A percentile compares a stretch with the other conserved stretches of the same genome.
Evolutionary conservation across 345 rosid genomes (phyloP).

Genomic region (Lumnitzera littorea): DNA sequence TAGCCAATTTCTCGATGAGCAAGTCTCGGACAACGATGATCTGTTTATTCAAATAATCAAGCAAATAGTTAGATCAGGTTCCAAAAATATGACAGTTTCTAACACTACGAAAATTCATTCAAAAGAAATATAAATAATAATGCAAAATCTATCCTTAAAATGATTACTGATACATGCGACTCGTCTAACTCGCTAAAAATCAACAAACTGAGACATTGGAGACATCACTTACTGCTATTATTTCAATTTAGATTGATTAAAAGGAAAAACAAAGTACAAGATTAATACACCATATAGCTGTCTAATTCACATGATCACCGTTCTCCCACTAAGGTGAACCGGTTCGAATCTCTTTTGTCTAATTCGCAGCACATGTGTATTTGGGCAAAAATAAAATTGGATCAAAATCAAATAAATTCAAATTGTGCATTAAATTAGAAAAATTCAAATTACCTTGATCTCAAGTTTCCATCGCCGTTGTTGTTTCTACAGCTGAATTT

Average conservation of each 20-base stretch:
- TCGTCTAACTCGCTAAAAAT: no score
- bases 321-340: no score
- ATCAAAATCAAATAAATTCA: background rate
- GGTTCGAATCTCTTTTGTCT: background rate
- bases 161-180: no score
- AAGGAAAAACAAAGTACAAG: no score
- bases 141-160: no score
- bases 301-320: background rate
- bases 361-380: background rate
- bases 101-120: background rate
- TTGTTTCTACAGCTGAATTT: constrained; percentile 67
- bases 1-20: constrained; percentile 38
- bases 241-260: background rate
- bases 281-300: background rate
- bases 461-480: constrained; percentile 43
- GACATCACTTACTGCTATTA: background rate
- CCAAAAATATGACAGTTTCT: background rate
- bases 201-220: no score
- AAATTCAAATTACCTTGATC: constrained; percentile 41
- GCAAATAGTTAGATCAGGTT: background rate
- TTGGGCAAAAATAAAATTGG: background rate
- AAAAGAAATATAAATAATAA: no score
- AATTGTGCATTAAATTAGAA: background rate
- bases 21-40: constrained; percentile 38
- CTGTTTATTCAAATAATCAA: constrained; percentile 24